Evolutionary conservation across 352 stramenopile species (phyloP).

Genomic region (Hyaloperonospora arabidopsidis): DNA sequence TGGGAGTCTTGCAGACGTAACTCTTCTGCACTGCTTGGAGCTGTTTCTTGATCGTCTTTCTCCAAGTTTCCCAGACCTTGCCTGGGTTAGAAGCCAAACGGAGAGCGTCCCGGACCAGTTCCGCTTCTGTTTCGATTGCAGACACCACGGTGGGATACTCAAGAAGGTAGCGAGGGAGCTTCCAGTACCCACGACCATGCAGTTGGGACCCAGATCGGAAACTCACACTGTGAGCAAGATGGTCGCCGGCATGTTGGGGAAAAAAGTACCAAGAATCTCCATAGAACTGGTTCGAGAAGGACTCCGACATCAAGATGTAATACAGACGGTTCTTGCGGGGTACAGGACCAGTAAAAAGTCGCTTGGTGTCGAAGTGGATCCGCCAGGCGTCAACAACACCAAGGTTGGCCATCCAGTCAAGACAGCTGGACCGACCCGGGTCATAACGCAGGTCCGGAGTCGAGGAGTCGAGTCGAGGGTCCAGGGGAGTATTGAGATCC

Average conservation of each 20-base stretch:
- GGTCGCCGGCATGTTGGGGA: background rate
- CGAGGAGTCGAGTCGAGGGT: no score
- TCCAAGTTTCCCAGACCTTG: slow-evolving; percentile 4
- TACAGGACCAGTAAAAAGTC: background rate
- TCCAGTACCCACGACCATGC: slow-evolving; percentile 1
- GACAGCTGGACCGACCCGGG: background rate
- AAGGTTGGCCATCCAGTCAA: background rate
- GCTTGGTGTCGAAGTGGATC: background rate
- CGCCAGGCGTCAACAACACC: slow-evolving; percentile 1
- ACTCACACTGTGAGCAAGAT: slow-evolving; percentile 1
- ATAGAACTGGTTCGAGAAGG: background rate
- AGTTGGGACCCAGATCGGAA: background rate
- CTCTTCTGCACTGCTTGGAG: background rate
- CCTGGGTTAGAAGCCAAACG: background rate
- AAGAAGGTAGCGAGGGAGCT: background rate
- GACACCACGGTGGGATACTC: slow-evolving; percentile 3
- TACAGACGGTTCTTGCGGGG: background rate
- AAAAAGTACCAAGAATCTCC: background rate
- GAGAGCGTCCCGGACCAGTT: background rate
- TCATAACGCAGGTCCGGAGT: background rate
- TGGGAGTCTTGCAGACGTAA: background rate
- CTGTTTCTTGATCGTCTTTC: background rate
- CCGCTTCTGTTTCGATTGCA: background rate
- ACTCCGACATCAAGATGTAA: slow-evolving; percentile 1
- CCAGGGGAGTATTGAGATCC: slow-evolving; percentile 1